Base-by-base conservation (phyloP, 129 eudicot genomes). In the Flaveria brownii region DNA sequence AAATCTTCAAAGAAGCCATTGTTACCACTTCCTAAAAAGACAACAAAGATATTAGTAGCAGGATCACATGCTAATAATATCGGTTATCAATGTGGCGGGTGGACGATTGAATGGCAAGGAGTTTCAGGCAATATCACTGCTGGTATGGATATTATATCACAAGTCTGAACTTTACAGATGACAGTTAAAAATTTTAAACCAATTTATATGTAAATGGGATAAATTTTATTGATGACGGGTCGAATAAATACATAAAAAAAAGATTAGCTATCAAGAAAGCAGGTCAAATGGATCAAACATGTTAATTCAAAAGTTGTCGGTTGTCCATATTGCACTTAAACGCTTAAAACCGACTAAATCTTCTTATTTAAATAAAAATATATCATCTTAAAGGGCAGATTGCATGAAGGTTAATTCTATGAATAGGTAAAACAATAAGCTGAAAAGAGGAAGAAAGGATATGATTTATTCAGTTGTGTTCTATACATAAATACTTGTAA, bases 41-140 rank as follows among this genome's bases (percentile, higher is more conserved):
- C 90, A 25, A 49, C 87, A 49, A 86, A 82, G 55, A 83, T 91
- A 63, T 84, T 91, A 2, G 87, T 91, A 22, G 89, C 92, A 2
- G 97, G 97, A 76, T 64, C 84, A 49, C 97, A 91, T 72, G 97
- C 97, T 41, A 66, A 91, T 49, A 86, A 88, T 81, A 67, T 91
- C 13, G 97, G 97, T 41, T 61, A 83, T 63, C 96, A 90, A 26
- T 85, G 92, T 70, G 96, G 96, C 2, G 92, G 96, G 16, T 90
- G 96, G 97, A 91, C 97, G 10, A 85, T 91, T 1, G 75, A 68
- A 15, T 88, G 97, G 97, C 91, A 88, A 73, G 97, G 97, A 70
- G 70, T 70, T 22, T 66, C 84, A 14, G 89, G 95, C 47, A 85
- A 89, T 41, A 17, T 70, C 11, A 82, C 89, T 36, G 68, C 43